Base-by-base conservation (phyloP, 2,329 filamentous ascomycete genomes). In the Arthrobotrys sinensis region DNA sequence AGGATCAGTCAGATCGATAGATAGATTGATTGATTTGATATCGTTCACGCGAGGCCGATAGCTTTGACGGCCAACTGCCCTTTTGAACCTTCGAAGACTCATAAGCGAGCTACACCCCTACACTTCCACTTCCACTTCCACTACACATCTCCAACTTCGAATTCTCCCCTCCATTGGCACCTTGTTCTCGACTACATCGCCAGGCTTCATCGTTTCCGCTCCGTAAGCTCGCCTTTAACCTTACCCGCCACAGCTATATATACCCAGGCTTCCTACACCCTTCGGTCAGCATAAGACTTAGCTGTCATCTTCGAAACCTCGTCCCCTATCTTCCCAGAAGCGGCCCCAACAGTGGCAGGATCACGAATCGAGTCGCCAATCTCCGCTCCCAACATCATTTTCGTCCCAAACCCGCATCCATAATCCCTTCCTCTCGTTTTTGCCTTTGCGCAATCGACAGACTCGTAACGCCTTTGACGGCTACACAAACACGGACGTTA, bases 101-200 rank as follows among this genome's bases (percentile, higher is more conserved):
- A 78, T 78, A 78, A 78, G 75, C 75, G 75, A 78, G 75, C 67
- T 65, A 62, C 62, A 72, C 53, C 75, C 75, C 67, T 72, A 78
- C 78, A 34, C 48, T 28, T 55, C n/a, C 52, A 70, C 53, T 36
- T 81, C 80, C 80, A 71, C 45, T 46, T 79, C 64, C 80, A 71
- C 66, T 36, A 36, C 70, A 72, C 60, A 57, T 76, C 67, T 75
- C 48, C 69, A 66, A 67, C 77, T 66, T 76, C 36, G n/a, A 19
- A 55, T 38, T n/a, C 63, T 80, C 80, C 75, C 82, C 73, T 77
- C 73, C 73, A 77, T 77, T 77, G 73, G 78, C 77, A 81, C 71
- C 55, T 28, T n/a, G 36, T 11, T 19, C 19, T 43, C 55, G 55
- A 43, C 55, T n/a, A 12, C 34, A 21, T 80, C 73, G 70, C 80